Percentiles rank a stretch among this genome's conserved stretches.
phyloP scores from a whole-genome alignment of 2,329 filamentous ascomycete genomes.

The Cladosporium sp. region DNA sequence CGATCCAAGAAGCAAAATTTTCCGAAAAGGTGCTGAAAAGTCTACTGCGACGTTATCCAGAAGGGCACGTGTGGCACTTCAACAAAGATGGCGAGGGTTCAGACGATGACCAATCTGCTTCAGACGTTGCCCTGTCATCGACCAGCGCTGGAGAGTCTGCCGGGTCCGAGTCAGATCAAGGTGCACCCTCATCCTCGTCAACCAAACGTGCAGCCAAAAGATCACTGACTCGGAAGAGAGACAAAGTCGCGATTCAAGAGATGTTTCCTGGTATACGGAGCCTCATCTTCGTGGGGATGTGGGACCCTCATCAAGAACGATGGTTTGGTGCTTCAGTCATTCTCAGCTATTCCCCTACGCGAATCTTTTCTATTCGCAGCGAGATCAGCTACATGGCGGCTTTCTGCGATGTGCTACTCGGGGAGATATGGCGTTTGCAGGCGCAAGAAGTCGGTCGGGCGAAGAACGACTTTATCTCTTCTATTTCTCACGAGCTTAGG shows the following conservation, averaged over 20 bases:
- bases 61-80: conserved; percentile 27
- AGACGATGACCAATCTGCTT: no score
- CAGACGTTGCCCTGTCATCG: neutral
- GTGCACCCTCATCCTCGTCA: neutral
- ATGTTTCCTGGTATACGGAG: conserved; percentile 45
- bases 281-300: conserved; percentile 49
- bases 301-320: conserved; percentile 42
- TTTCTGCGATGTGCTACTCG: conserved; percentile 42
- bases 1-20: neutral
- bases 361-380: conserved; percentile 38
- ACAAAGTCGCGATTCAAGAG: conserved; percentile 24
- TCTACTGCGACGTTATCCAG: conserved; percentile 19
- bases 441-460: conserved; percentile 41
- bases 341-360: conserved; percentile 44
- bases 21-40: conserved; percentile 21
- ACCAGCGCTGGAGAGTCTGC: neutral
- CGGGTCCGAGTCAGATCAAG: neutral
- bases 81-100: conserved; percentile 14
- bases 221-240: neutral
- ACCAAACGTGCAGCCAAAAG: neutral
- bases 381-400: conserved; percentile 37
- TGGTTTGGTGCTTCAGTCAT: conserved; percentile 35
- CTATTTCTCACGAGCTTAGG: conserved; percentile 50
- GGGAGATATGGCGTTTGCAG: conserved; percentile 37
- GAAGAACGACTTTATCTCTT: conserved; percentile 51